phyloP scores from a whole-genome alignment of 495 filamentous ascomycete genomes.

The Elaphomyces granulatus region DNA sequence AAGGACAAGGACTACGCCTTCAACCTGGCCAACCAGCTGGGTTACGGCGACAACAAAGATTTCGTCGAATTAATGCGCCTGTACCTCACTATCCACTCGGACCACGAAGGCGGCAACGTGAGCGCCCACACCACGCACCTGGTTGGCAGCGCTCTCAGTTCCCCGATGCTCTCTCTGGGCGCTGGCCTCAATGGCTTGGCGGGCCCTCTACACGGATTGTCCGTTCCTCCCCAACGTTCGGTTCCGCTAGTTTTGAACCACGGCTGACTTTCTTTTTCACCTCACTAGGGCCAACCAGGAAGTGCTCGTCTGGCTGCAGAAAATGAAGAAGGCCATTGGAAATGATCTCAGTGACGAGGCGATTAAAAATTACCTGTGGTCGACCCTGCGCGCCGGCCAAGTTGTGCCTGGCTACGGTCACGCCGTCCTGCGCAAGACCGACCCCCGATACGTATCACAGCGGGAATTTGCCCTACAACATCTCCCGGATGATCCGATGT shows the following conservation, averaged over 20 bases:
- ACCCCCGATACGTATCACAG: constrained; percentile 95
- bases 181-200: constrained; percentile 96
- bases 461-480: constrained; percentile 87
- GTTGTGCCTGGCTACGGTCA: constrained; percentile 98
- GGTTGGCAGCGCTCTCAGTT: constrained; percentile 92
- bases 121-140: constrained; percentile 96
- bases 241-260: not conserved
- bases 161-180: constrained; percentile 87
- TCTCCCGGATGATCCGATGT: constrained; percentile 93
- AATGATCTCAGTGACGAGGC: constrained; percentile 88
- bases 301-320: constrained; percentile 93
- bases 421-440: constrained; percentile 97
- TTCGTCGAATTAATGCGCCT: constrained; percentile 97
- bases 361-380: constrained; percentile 97
- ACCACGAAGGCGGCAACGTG: constrained; percentile 98
- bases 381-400: constrained; percentile 83
- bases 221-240: constrained; percentile 12
- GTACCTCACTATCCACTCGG: constrained; percentile 98
- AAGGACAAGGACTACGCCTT: constrained; percentile 97
- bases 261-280: constrained; percentile 9
- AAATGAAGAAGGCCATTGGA: constrained; percentile 95
- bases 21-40: constrained; percentile 98
- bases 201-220: constrained; percentile 91
- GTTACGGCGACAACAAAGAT: constrained; percentile 87
- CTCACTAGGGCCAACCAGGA: constrained; percentile 74